Evolutionary conservation across 768 basidiomycete species (phyloP).

Genomic region (Lentinula edodes): DNA sequence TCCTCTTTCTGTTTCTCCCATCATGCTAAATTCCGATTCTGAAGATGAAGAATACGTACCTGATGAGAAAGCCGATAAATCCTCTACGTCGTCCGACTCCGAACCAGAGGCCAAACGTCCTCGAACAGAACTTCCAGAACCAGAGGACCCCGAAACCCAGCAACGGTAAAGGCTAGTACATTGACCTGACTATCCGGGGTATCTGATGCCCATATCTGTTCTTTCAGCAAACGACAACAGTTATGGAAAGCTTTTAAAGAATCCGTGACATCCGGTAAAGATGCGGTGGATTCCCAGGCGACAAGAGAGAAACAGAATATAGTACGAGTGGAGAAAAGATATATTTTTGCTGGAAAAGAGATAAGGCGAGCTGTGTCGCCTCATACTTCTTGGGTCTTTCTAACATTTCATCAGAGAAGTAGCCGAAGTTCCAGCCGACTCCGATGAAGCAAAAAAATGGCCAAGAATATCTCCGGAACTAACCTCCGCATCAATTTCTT

Average conservation of each 20-base stretch:
- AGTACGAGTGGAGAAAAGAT: conserved; percentile 66
- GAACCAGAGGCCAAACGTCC: conserved; percentile 35
- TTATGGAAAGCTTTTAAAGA: conserved; percentile 69
- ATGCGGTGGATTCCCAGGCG: conserved; percentile 7
- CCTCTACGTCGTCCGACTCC: conserved; percentile 28
- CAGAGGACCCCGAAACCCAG: conserved; percentile 31
- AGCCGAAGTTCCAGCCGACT: conserved; percentile 66
- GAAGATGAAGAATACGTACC: conserved; percentile 73
- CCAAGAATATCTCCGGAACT: conserved; percentile 41
- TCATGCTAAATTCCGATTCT: conserved; percentile 40
- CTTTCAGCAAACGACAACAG: conserved; percentile 49
- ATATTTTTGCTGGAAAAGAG: conserved; percentile 73
- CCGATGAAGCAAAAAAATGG: conserved; percentile 74
- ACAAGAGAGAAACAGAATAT: conserved; percentile 24
- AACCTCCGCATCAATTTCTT: conserved; percentile 6
- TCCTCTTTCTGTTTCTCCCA: not conserved
- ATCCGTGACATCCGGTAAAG: conserved; percentile 36
- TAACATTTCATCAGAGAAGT: conserved; percentile 48
- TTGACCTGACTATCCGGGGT: not conserved
- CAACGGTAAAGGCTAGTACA: conserved; percentile 33
- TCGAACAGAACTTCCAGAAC: conserved; percentile 20
- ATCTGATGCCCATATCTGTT: conserved; percentile 4
- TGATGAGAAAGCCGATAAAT: conserved; percentile 32
- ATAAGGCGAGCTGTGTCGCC: conserved; percentile 47
- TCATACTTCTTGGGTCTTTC: not conserved